phyloP scores from a whole-genome alignment of 257 asterid species.

The Orobanche coerulescens region DNA sequence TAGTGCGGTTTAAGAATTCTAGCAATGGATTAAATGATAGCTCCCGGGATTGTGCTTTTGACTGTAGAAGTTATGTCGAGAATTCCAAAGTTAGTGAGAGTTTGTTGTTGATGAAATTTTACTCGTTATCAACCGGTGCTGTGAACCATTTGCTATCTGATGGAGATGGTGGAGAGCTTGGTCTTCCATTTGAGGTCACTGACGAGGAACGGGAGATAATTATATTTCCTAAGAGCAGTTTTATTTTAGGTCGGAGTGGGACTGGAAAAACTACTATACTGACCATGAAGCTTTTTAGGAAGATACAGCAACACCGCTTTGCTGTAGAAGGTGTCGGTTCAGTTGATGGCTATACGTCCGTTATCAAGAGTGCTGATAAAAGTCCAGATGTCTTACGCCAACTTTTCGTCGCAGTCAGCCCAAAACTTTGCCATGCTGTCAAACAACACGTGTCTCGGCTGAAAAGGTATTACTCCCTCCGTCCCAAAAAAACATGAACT shows the following conservation, averaged over 20 bases:
- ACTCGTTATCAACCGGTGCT: constrained; percentile 43
- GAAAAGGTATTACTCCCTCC: too few relatives aligned
- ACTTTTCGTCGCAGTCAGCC: background rate
- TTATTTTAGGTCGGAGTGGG: constrained; percentile 24
- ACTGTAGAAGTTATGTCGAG: constrained; percentile 36
- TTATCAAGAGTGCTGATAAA: too few relatives aligned
- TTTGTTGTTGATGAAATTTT: constrained; percentile 56
- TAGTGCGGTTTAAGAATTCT: background rate
- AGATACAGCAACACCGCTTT: constrained; percentile 18
- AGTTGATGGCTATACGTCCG: too few relatives aligned
- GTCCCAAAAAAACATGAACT: too few relatives aligned
- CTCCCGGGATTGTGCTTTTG: constrained; percentile 1
- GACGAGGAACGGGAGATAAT: constrained; percentile 38
- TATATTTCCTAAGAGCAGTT: constrained; percentile 6
- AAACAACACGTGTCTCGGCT: background rate
- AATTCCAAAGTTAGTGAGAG: constrained; percentile 60
- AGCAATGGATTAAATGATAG: background rate
- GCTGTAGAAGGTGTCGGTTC: too few relatives aligned
- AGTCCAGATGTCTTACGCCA: too few relatives aligned
- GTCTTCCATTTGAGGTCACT: constrained; percentile 65
- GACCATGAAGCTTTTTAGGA: constrained; percentile 47
- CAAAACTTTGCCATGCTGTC: background rate
- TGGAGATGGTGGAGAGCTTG: constrained; percentile 32
- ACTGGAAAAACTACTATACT: constrained; percentile 46
- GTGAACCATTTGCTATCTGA: constrained; percentile 52